Evolutionary conservation across 1,284 basidiomycete genomes (phyloP), one percentile per base, ranked within the genome.

Genomic region (Takashimella tepidaria): DNA sequence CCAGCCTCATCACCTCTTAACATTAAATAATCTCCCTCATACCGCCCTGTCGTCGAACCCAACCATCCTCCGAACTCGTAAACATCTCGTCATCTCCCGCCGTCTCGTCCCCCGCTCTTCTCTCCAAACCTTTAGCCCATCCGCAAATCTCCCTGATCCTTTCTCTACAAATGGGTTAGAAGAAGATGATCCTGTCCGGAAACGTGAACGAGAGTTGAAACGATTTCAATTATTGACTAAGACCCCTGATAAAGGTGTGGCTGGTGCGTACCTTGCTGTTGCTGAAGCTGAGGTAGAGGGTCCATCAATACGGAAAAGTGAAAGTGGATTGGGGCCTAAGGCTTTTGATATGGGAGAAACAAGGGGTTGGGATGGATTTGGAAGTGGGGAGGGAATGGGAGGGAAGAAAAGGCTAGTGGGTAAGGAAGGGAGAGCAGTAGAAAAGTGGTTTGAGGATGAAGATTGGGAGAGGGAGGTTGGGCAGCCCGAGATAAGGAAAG

Each of bases 151-250:
- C 20, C 31, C 55, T 16, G 45, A 44, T 23, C 16, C n/a, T 11
- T 22, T 20, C 4, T 5, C 22, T 12, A 1, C 50, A 23, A 41
- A 20, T 13, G 25, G 44, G n/a, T n/a, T n/a, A 16, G 48, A 48
- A 50, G 23, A 54, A 24, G 62, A 61, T 19, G 53, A 58, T 10
- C 50, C 48, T 24, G 44, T 49, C 6, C 53, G 69, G 47, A 45
- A 53, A 41, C 40, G 54, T 45, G 61, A 67, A 51, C 50, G 64
- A 21, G 49, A 57, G 23, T 40, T 73, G 13, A 70, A 70, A 51
- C 58, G 71, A 47, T 75, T 75, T 54, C 73, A 73, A 57, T 55
- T 70, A 0, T 31, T 75, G 21, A 70, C 68, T 10, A 73, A 73
- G 49, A 64, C 61, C 1, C 47, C 53, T 1, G 70, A 72, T 59